These are phyloP conservation scores for Quercus agrifolia DNA, from an alignment of 306 rosid genomes.

Conservation along the genomic window DNA sequence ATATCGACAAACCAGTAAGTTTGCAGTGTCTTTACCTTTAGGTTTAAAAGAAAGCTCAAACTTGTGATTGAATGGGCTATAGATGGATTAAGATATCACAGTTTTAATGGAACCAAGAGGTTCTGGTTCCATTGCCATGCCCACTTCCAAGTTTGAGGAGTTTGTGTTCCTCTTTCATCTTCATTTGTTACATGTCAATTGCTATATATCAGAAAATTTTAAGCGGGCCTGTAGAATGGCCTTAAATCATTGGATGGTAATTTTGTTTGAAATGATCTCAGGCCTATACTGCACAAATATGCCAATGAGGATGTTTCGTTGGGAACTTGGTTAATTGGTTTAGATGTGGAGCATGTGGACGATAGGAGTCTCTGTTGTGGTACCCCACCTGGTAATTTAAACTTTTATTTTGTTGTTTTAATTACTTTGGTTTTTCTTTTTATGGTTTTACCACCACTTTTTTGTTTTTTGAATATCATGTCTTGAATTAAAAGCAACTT, in stretches of 20 bases:
- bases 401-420: conserved; percentile 4
- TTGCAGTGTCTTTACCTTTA: conserved; percentile 1
- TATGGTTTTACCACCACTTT: background rate
- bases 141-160: background rate
- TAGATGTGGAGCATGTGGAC: conserved; percentile 80
- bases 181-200: background rate
- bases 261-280: conserved; percentile 25
- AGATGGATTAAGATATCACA: background rate
- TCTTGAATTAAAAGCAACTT: background rate
- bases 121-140: background rate
- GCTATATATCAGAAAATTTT: background rate
- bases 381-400: conserved; percentile 65
- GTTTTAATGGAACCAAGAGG: background rate
- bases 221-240: conserved; percentile 1
- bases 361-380: conserved; percentile 88
- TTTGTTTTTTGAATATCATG: background rate
- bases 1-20: conserved; percentile 76
- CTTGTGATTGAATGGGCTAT: background rate
- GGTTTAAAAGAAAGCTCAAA: background rate
- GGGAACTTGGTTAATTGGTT: conserved; percentile 93
- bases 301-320: conserved; percentile 93
- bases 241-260: conserved; percentile 4
- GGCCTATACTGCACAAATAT: conserved; percentile 80
- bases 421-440: background rate
- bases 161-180: background rate